Conservation (phyloP, 2,329 filamentous ascomycete genomes). For the Helotiales sp. region DNA sequence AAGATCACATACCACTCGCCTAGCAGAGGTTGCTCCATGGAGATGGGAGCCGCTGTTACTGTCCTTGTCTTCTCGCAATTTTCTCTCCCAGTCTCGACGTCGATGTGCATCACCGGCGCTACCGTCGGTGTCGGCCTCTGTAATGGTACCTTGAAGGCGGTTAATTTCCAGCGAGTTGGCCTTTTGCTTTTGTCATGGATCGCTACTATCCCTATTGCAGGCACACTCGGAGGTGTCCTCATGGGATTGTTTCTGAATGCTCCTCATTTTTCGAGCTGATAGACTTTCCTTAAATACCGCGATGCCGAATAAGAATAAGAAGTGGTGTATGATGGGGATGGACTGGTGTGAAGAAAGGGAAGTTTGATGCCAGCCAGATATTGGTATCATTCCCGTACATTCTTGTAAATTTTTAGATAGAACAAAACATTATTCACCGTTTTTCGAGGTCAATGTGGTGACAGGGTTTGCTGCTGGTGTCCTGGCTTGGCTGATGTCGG, state of each 20-base stretch:
- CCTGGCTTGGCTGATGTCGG: no score
- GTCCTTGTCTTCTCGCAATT: conserved; percentile 75
- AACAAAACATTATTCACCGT: no score
- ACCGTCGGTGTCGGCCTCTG: conserved; percentile 77
- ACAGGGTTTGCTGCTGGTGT: no score
- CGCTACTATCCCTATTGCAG: conserved; percentile 52
- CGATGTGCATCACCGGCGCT: conserved; percentile 78
- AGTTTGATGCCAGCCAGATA: no score
- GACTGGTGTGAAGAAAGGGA: no score
- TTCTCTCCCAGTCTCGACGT: conserved; percentile 73
- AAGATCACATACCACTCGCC: conserved; percentile 72
- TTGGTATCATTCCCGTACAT: no score
- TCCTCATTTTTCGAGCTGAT: conserved; percentile 41
- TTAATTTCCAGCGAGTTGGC: conserved; percentile 74
- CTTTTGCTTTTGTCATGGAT: conserved; percentile 69
- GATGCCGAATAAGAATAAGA: no score
- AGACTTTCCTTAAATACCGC: no score
- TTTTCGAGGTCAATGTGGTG: no score
- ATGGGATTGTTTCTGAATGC: conserved; percentile 56
- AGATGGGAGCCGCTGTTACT: conserved; percentile 76
- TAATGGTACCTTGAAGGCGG: conserved; percentile 69
- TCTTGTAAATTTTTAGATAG: no score
- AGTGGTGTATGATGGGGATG: no score
- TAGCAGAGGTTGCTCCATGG: conserved; percentile 66
- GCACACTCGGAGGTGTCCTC: conserved; percentile 35